These are phyloP conservation scores for Trypanosoma melophagium DNA, from an alignment of 208 protist genomes.

Conservation along the genomic window DNA sequence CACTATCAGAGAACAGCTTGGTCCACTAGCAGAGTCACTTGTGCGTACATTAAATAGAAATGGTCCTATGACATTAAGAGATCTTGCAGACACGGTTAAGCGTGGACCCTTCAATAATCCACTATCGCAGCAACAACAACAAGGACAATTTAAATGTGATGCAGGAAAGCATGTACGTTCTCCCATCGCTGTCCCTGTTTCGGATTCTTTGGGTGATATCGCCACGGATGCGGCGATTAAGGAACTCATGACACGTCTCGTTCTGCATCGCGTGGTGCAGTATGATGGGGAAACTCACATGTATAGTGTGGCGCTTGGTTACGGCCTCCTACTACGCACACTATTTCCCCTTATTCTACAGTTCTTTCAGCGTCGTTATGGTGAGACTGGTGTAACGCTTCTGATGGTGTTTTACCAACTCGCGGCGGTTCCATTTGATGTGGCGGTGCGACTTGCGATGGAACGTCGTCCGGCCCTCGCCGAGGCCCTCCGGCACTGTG, in stretches of 20 bases:
- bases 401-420: slow-evolving; percentile 59
- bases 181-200: slow-evolving; percentile 15
- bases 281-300: slow-evolving; percentile 30
- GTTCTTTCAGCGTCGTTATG: slow-evolving; percentile 51
- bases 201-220: slow-evolving; percentile 9
- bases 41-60: slow-evolving; percentile 31
- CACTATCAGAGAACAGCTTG: slow-evolving; percentile 41
- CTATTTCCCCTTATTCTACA: slow-evolving; percentile 58
- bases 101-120: slow-evolving; percentile 30
- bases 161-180: slow-evolving; percentile 12
- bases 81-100: slow-evolving; percentile 29
- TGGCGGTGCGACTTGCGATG: slow-evolving; percentile 43
- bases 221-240: slow-evolving; percentile 60
- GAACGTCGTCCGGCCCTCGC: slow-evolving; percentile 36
- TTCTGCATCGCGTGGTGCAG: slow-evolving; percentile 69
- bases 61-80: slow-evolving; percentile 34
- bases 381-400: slow-evolving; percentile 53
- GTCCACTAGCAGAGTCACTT: slow-evolving; percentile 43
- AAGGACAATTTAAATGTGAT: neutral
- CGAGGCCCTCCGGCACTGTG: slow-evolving; percentile 43
- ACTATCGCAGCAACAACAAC: neutral
- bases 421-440: slow-evolving; percentile 43
- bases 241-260: slow-evolving; percentile 67
- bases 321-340: slow-evolving; percentile 59
- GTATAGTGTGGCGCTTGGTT: slow-evolving; percentile 55